Conservation (phyloP, 2,329 filamentous ascomycete species). For the Trichophyton schoenleinii region DNA sequence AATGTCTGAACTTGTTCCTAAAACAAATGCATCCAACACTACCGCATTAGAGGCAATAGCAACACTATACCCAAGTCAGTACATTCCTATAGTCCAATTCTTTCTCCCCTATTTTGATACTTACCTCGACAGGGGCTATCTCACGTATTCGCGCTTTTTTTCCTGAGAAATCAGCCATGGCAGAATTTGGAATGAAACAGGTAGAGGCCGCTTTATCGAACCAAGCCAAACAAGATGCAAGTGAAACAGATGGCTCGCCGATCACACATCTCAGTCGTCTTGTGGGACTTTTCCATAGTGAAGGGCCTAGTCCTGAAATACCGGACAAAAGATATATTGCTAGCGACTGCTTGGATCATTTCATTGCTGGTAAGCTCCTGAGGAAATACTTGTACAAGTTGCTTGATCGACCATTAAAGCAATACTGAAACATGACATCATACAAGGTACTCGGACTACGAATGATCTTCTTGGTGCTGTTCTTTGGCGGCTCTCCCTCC, state of each 20-base stretch:
- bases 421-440: not conserved
- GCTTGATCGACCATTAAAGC: not conserved
- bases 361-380: constrained; percentile 11
- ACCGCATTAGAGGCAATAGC: constrained; percentile 5
- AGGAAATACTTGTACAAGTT: not conserved
- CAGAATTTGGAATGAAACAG: constrained; percentile 9
- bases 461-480: constrained; percentile 12
- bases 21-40: not conserved
- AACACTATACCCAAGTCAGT: constrained; percentile 12
- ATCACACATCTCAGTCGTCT: constrained; percentile 12
- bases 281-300: constrained; percentile 6
- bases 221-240: not conserved
- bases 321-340: constrained; percentile 12
- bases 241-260: not conserved
- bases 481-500: constrained; percentile 13
- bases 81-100: not conserved
- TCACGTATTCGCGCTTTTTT: not conserved
- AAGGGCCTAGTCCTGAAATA: constrained; percentile 9
- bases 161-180: constrained; percentile 5
- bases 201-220: constrained; percentile 7
- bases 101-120: not conserved
- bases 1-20: constrained; percentile 7
- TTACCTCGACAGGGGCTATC: not conserved
- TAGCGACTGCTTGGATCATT: constrained; percentile 14
- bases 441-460: constrained; percentile 9